phyloP scores from a whole-genome alignment of 176 grass and related monocot genomes.

The Avena sativa region DNA sequence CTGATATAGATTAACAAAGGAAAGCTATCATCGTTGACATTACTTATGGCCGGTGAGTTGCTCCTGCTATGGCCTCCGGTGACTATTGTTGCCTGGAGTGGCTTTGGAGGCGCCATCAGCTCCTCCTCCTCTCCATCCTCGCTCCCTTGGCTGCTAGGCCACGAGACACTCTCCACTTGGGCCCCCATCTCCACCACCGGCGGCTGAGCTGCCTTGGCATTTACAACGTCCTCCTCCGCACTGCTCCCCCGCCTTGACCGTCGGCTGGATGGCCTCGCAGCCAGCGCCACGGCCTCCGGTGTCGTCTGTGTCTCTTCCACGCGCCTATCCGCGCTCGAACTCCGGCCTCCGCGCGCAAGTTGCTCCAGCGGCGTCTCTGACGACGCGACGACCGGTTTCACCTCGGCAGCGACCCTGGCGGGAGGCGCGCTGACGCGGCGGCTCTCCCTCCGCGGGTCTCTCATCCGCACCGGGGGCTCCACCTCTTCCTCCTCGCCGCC shows the following conservation, averaged over 20 bases:
- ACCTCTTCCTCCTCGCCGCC: not conserved
- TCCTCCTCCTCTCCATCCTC: constrained; percentile 47
- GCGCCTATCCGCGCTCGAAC: constrained; percentile 40
- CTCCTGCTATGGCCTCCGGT: constrained; percentile 44
- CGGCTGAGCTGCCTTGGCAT: not conserved
- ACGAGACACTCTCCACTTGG: constrained; percentile 24
- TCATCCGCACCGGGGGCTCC: constrained; percentile 12
- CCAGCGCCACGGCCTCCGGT: not conserved
- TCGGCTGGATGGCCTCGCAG: constrained; percentile 40
- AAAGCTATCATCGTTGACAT: constrained; percentile 33
- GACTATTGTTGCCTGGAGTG: not conserved
- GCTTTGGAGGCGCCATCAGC: not conserved
- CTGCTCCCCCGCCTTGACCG: constrained; percentile 41
- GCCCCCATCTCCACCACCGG: not conserved
- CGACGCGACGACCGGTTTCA: not conserved
- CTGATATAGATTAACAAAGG: not conserved
- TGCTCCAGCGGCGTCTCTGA: constrained; percentile 31
- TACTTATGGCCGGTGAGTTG: constrained; percentile 64
- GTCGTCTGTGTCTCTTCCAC: not conserved
- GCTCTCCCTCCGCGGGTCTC: constrained; percentile 14
- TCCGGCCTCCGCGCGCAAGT: constrained; percentile 31
- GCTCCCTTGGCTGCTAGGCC: constrained; percentile 43
- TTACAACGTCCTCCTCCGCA: constrained; percentile 5
- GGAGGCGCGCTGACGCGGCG: constrained; percentile 23
- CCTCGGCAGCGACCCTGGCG: not conserved